phyloP scores from a whole-genome alignment of 129 eudicot genomes.

The Erigeron canadensis region DNA sequence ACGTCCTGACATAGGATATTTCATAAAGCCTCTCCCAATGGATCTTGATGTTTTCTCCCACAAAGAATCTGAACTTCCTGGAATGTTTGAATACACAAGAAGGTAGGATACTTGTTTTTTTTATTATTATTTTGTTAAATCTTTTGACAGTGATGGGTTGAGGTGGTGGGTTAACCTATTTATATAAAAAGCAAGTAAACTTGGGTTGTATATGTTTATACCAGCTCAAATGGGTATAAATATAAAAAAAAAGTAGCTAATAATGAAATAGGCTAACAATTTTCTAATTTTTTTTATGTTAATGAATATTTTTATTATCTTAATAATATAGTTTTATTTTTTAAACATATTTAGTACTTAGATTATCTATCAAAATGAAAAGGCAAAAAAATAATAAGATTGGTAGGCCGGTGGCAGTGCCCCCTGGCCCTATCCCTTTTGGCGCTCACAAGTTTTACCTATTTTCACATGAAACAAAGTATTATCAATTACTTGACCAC shows the following conservation, averaged over 20 bases:
- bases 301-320: background rate
- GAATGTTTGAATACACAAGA: slow-evolving; percentile 87
- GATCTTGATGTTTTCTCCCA: slow-evolving; percentile 47
- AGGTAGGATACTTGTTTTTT: slow-evolving; percentile 43
- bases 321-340: background rate
- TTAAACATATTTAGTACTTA: too few species aligned
- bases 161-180: background rate
- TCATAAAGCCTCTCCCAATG: slow-evolving; percentile 77
- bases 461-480: too few species aligned
- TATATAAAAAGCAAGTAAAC: background rate
- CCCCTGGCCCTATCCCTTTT: too few species aligned
- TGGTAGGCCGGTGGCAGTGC: background rate
- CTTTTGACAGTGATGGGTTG: background rate
- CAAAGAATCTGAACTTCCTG: slow-evolving; percentile 89
- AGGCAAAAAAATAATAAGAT: background rate
- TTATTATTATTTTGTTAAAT: background rate
- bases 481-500: too few species aligned
- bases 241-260: background rate
- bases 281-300: background rate
- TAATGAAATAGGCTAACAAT: background rate
- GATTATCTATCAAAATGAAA: background rate
- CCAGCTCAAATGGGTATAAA: background rate
- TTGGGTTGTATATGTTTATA: background rate
- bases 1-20: slow-evolving; percentile 91
- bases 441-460: too few species aligned